These are phyloP conservation scores for Balansia obtecta DNA, from an alignment of 2,329 filamentous ascomycete genomes.

Conservation along the genomic window DNA sequence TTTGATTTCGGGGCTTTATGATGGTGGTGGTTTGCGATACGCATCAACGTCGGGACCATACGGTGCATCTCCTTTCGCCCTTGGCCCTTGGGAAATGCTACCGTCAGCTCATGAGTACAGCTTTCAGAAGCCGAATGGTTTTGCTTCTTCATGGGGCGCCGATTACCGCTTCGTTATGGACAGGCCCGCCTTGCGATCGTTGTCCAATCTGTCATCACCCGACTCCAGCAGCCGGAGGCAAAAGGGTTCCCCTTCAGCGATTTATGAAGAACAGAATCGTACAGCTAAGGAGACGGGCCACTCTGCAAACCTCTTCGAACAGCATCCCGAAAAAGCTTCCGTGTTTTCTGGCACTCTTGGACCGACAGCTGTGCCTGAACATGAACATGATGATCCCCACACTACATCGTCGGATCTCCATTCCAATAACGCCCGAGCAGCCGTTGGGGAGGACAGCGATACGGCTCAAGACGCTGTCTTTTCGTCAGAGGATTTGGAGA, in stretches of 20 bases:
- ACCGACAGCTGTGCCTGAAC: background rate
- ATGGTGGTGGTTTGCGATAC: constrained; percentile 3
- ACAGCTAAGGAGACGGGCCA: background rate
- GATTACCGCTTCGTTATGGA: constrained; percentile 10
- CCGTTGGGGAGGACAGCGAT: constrained; percentile 4
- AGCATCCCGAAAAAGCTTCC: constrained; percentile 4
- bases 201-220: constrained; percentile 1
- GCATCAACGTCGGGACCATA: constrained; percentile 7
- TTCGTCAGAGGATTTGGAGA: constrained; percentile 2
- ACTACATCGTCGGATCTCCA: background rate
- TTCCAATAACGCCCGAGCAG: background rate
- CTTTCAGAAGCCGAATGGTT: constrained; percentile 17
- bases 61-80: constrained; percentile 11
- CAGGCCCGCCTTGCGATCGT: constrained; percentile 4
- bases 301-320: constrained; percentile 7
- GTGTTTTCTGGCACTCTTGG: background rate
- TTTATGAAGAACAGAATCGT: background rate
- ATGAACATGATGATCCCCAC: background rate
- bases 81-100: constrained; percentile 8
- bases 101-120: constrained; percentile 15
- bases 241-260: background rate
- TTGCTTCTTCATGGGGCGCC: constrained; percentile 23
- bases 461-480: constrained; percentile 5
- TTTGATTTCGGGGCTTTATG: constrained; percentile 6
- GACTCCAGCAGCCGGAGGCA: constrained; percentile 5